These are phyloP conservation scores for Penicillium angulare DNA, from an alignment of 495 filamentous ascomycete species.

Conservation along the genomic window DNA sequence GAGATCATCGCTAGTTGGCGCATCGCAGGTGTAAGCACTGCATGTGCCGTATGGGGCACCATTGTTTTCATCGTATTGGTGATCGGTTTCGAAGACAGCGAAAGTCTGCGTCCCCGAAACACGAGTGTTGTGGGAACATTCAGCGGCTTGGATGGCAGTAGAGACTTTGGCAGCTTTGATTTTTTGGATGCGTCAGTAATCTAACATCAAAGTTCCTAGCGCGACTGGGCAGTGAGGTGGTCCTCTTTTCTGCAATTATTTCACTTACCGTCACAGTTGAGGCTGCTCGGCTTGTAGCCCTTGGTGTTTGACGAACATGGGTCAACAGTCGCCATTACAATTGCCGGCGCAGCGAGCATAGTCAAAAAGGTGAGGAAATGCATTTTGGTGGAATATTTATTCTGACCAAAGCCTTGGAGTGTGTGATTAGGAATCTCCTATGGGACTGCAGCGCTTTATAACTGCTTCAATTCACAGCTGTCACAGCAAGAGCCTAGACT, in stretches of 20 bases:
- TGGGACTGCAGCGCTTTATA: too few relatives aligned
- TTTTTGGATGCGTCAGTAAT: not conserved
- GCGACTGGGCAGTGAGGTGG: not conserved
- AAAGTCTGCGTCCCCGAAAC: constrained; percentile 35
- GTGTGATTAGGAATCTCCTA: too few relatives aligned
- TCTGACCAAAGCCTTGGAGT: not conserved
- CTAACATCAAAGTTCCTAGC: not conserved
- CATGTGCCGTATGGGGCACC: constrained; percentile 40
- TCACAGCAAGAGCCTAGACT: too few relatives aligned
- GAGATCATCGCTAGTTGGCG: constrained; percentile 21
- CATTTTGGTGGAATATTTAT: constrained; percentile 21
- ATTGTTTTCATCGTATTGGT: constrained; percentile 30
- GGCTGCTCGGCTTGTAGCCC: constrained; percentile 24
- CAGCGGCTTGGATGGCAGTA: constrained; percentile 37
- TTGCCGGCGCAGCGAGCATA: constrained; percentile 7
- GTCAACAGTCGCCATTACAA: constrained; percentile 26
- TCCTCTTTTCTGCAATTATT: not conserved
- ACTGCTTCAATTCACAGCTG: too few relatives aligned
- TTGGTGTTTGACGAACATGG: constrained; percentile 31
- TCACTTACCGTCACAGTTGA: constrained; percentile 23
- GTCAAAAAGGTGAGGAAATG: constrained; percentile 15
- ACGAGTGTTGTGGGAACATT: constrained; percentile 41
- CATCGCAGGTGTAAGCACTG: constrained; percentile 34
- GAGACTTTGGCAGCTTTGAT: constrained; percentile 30
- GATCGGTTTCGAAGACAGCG: constrained; percentile 35